Evolutionary conservation across 305 asterid species (phyloP).

Genomic region (Fraxinus angustifolia): DNA sequence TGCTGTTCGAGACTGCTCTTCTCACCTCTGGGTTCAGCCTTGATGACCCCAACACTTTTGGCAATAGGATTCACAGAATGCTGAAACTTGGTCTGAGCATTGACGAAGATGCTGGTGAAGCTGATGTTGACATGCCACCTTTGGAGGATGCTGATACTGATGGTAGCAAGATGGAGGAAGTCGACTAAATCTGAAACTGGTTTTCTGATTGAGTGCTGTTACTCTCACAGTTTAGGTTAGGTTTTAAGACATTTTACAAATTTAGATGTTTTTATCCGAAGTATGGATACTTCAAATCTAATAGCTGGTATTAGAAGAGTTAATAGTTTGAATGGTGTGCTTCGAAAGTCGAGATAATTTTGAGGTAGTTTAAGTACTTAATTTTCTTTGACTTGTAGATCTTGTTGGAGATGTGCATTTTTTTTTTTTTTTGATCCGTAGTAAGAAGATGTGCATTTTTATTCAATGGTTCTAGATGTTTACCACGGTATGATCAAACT

Average conservation of each 20-base stretch:
- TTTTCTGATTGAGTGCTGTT: not conserved
- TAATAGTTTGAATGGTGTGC: too few species aligned
- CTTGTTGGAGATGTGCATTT: too few species aligned
- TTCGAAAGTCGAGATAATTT: too few species aligned
- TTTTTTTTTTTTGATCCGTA: too few species aligned
- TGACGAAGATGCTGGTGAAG: constrained; percentile 34
- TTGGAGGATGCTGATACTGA: not conserved
- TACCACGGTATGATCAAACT: too few species aligned
- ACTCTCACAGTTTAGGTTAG: not conserved
- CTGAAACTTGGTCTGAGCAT: constrained; percentile 45
- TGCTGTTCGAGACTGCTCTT: constrained; percentile 46
- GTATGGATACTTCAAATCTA: not conserved
- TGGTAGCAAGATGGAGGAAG: not conserved
- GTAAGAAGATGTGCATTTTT: too few species aligned
- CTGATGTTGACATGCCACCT: not conserved
- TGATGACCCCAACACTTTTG: constrained; percentile 50
- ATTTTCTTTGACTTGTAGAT: too few species aligned
- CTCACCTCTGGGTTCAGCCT: constrained; percentile 48
- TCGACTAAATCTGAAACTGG: not conserved
- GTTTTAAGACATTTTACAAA: not conserved
- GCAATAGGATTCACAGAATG: constrained; percentile 23
- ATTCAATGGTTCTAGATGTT: too few species aligned
- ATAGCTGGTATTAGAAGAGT: not conserved
- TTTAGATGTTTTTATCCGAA: not conserved
- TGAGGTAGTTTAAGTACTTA: too few species aligned